phyloP scores from a whole-genome alignment of 257 asterid genomes.

The Rubia yunnanensis region DNA sequence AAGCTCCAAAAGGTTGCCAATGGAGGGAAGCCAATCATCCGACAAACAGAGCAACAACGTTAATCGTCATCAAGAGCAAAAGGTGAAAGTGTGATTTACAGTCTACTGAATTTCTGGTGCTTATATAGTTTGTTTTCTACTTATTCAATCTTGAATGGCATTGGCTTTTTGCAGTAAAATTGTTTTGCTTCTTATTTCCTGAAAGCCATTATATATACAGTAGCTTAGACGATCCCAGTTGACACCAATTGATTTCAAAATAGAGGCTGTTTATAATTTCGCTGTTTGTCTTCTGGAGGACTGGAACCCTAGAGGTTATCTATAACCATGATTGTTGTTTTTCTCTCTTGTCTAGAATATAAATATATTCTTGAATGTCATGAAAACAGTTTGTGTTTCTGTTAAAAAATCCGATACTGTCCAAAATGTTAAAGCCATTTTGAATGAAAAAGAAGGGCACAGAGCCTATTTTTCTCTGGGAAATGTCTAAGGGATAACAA shows the following conservation, averaged over 20 bases:
- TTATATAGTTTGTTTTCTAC: no score
- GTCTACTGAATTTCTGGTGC: background rate
- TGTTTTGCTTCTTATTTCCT: background rate
- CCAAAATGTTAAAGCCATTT: conserved; percentile 13
- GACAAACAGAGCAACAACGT: background rate
- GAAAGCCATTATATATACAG: no score
- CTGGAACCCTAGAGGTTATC: background rate
- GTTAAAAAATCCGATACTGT: conserved; percentile 17
- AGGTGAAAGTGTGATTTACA: background rate
- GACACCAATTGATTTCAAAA: background rate
- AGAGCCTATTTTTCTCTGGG: conserved; percentile 10
- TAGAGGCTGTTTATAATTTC: background rate
- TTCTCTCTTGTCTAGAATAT: conserved; percentile 12
- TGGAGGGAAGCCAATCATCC: background rate
- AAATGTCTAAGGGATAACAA: conserved; percentile 10
- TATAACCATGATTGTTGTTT: background rate
- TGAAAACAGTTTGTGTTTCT: conserved; percentile 13
- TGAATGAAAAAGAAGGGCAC: conserved; percentile 21
- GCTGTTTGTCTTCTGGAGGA: background rate
- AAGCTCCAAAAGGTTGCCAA: background rate
- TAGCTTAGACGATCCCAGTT: background rate
- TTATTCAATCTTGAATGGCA: background rate
- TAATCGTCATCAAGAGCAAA: background rate
- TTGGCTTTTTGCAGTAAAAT: background rate
- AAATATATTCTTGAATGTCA: conserved; percentile 14